These are phyloP conservation scores for Colletotrichum ledebouriae DNA, from an alignment of 2,329 filamentous ascomycete species.

Conservation along the genomic window DNA sequence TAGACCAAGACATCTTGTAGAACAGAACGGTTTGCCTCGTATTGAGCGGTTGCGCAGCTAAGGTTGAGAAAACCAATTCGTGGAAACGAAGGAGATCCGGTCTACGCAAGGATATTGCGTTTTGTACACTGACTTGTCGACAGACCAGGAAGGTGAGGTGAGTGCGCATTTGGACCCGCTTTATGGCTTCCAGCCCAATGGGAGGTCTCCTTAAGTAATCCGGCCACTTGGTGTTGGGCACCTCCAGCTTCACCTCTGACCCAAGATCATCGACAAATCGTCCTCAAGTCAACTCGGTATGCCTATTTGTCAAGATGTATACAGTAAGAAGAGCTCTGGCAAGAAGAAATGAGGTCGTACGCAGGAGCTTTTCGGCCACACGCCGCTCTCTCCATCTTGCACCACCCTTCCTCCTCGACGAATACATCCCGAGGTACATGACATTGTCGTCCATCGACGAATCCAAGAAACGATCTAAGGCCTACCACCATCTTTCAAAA, in stretches of 20 bases:
- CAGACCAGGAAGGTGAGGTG: background rate
- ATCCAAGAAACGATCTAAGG: constrained; percentile 78
- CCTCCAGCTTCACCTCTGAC: constrained; percentile 18
- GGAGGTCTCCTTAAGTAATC: constrained; percentile 27
- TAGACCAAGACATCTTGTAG: background rate
- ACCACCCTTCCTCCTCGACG: constrained; percentile 78
- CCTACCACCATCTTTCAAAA: constrained; percentile 80
- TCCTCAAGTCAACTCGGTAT: constrained; percentile 1
- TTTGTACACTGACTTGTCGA: background rate
- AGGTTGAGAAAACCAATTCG: no score
- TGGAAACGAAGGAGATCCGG: background rate
- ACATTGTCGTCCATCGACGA: constrained; percentile 76
- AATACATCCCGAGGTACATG: constrained; percentile 81
- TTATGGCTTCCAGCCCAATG: background rate
- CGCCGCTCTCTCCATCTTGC: constrained; percentile 63
- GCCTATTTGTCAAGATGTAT: constrained; percentile 18
- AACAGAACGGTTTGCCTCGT: background rate
- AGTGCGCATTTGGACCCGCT: constrained; percentile 8
- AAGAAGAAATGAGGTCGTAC: background rate
- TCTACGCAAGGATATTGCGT: background rate
- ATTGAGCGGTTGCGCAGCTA: background rate
- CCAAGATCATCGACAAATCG: background rate
- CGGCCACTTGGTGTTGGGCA: background rate
- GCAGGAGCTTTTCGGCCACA: background rate
- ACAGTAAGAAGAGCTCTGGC: background rate